These are phyloP conservation scores for Colletotrichum filicis DNA, from an alignment of 2,329 filamentous ascomycete species.

Conservation along the genomic window DNA sequence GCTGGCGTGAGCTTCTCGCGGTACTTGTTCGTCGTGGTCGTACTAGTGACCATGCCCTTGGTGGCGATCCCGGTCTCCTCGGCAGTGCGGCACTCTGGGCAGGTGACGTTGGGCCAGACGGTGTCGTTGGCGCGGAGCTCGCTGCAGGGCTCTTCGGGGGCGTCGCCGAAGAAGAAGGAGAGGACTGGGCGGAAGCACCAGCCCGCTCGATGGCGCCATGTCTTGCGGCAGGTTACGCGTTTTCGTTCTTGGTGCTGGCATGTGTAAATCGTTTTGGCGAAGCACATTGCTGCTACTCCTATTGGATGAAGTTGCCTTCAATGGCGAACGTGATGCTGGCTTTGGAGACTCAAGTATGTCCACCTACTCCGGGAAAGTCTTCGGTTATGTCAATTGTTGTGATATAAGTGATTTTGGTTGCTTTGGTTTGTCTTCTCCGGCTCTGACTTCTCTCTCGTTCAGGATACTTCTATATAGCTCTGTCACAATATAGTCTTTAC, in stretches of 20 bases:
- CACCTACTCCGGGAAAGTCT: neutral
- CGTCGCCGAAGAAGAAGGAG: slow-evolving; percentile 24
- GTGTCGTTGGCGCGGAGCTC: neutral
- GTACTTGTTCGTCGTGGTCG: slow-evolving; percentile 3
- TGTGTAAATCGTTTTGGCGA: slow-evolving; percentile 11
- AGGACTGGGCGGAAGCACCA: slow-evolving; percentile 20
- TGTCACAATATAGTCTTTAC: neutral
- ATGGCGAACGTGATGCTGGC: neutral
- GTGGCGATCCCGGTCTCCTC: slow-evolving; percentile 8
- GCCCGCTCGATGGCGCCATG: slow-evolving; percentile 4
- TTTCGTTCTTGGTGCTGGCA: slow-evolving; percentile 16
- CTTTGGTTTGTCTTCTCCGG: neutral
- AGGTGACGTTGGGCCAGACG: neutral
- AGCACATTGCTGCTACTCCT: slow-evolving; percentile 26
- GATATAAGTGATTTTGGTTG: neutral
- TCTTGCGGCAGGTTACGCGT: slow-evolving; percentile 18
- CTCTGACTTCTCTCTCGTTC: neutral
- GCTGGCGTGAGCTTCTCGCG: neutral
- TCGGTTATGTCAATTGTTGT: neutral
- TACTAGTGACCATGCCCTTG: slow-evolving; percentile 2
- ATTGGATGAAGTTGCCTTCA: neutral
- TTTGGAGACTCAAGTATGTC: neutral
- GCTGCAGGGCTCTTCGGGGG: slow-evolving; percentile 13
- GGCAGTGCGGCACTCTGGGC: slow-evolving; percentile 14
- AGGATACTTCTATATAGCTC: neutral